Base-by-base conservation (phyloP, 1,284 basidiomycete species). In the Limonomyces culmigenus region DNA sequence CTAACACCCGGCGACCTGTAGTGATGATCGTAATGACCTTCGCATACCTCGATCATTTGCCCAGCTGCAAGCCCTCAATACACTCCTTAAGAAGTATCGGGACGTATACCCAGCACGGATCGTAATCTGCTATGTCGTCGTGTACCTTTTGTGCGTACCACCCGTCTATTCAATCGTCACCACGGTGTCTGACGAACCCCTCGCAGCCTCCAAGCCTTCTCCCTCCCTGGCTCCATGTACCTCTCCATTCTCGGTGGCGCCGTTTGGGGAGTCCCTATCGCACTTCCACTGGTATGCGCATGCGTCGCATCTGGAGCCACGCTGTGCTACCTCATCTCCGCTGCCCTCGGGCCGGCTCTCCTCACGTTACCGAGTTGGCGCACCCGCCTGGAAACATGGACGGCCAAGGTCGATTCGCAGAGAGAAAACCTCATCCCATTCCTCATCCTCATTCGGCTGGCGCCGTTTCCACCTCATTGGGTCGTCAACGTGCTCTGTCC, bases 171-270 rank as follows among this genome's bases (percentile, higher is more conserved):
- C 19, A 25, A 25, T 3, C 18, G 14, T 16, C 32, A 15, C 32
- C 6, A 6, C 43, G 44, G 46, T 39, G 30, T 41, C 35, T 33
- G 36, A 3, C 35, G 32, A 18, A 19, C 23, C n/a, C 23, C 23
- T 8, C 23, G 23, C 51, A 91, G 88, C 56, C 67, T 97, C 3
- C 93, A 98, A 63, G 87, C 91, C 0, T 98, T 97, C 57, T 91
- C 87, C 2, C 69, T 98, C 4, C 93, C 93, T 0, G 93, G 93
- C 0, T 93, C 88, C 16, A 97, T 97, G 92, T 98, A 98, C 54
- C 73, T 98, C 41, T 89, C 87, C 35, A 96, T 97, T 50, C 74
- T 97, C 5, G 91, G 86, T 11, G 93, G 93, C 20, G 93, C 93
- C 0, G 79, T 97, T 4, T 98, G 91, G 75, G 92, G 93, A 23